These are phyloP conservation scores for Penicillium janthinellum DNA, from an alignment of 2,329 filamentous ascomycete genomes.

Conservation along the genomic window DNA sequence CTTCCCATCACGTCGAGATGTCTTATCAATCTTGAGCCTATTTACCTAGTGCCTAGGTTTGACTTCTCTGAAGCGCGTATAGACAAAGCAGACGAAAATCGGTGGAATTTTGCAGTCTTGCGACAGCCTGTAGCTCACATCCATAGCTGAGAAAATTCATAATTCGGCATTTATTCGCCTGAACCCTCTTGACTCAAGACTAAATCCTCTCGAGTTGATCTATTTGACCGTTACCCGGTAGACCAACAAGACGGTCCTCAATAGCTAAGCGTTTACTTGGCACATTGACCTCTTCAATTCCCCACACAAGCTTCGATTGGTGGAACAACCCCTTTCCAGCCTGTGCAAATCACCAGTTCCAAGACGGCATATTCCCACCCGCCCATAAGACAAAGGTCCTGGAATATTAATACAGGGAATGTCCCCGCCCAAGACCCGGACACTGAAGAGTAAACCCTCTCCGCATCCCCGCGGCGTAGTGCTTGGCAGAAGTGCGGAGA, in stretches of 20 bases:
- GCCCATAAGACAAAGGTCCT: not conserved
- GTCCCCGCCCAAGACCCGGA: not conserved
- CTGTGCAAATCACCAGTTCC: constrained; percentile 13
- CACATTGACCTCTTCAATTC: not conserved
- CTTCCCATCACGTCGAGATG: no score
- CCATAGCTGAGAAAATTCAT: no score
- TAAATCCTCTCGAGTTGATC: no score
- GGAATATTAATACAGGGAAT: not conserved
- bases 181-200: no score
- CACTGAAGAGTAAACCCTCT: not conserved
- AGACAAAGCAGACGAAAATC: no score
- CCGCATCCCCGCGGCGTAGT: constrained; percentile 13
- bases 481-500: constrained; percentile 26
- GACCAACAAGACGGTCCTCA: not conserved
- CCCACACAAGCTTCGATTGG: constrained; percentile 18
- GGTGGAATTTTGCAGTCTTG: no score
- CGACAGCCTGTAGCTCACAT: no score
- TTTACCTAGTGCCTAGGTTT: no score
- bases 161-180: no score
- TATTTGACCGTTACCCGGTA: no score
- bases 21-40: no score
- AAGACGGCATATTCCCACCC: constrained; percentile 19
- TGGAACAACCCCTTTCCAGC: constrained; percentile 19
- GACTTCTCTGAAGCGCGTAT: no score
- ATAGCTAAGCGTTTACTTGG: not conserved